Percentiles rank a stretch among this genome's conserved stretches.
Evolutionary conservation across 2,329 filamentous ascomycete species (phyloP).

Genomic region (Botryotinia narcissicola): DNA sequence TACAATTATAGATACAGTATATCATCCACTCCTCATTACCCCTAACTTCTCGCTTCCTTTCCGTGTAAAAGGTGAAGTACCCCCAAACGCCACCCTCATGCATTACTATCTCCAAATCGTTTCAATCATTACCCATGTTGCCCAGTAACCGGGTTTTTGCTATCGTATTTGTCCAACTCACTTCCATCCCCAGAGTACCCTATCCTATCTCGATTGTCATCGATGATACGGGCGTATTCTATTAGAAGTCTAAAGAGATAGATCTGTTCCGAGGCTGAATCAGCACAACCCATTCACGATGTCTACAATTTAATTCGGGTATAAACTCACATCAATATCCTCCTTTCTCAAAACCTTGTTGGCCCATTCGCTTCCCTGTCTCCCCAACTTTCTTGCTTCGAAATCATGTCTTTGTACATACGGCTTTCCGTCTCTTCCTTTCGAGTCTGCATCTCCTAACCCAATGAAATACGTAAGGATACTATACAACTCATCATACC

Average conservation of each 20-base stretch:
- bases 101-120: background rate
- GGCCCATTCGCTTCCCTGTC: constrained; percentile 68
- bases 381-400: constrained; percentile 64
- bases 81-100: constrained; percentile 7
- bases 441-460: constrained; percentile 50
- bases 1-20: background rate
- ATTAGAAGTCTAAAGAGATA: constrained; percentile 64
- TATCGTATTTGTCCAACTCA: constrained; percentile 37
- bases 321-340: constrained; percentile 64
- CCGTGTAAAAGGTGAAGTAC: background rate
- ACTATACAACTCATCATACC: constrained; percentile 68
- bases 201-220: constrained; percentile 40
- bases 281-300: background rate
- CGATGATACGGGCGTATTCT: constrained; percentile 54
- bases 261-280: constrained; percentile 39
- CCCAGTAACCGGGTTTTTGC: constrained; percentile 26
- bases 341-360: constrained; percentile 66
- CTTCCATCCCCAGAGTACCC: constrained; percentile 39
- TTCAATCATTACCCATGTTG: constrained; percentile 22
- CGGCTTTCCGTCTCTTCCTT: constrained; percentile 46
- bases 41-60: background rate
- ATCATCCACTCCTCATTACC: background rate
- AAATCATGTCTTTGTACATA: constrained; percentile 45
- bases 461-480: constrained; percentile 74
- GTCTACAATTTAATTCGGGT: background rate